phyloP scores from a whole-genome alignment of 768 basidiomycete species.

The Boletus patriciae region DNA sequence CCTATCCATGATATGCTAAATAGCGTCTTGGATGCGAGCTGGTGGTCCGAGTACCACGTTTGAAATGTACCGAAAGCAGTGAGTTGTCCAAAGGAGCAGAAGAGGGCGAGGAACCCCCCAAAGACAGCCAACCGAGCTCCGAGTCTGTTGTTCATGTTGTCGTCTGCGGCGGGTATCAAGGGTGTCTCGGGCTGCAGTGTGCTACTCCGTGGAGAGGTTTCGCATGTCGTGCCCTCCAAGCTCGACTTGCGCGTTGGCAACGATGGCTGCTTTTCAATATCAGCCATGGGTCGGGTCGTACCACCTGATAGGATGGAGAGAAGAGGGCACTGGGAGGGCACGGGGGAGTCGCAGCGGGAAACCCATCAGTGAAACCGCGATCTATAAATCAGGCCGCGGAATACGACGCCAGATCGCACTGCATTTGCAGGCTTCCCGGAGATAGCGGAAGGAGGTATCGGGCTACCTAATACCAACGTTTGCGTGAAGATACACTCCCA shows the following conservation, averaged over 20 bases:
- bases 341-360: constrained; percentile 12
- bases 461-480: constrained; percentile 13
- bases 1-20: constrained; percentile 73
- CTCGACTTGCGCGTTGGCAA: constrained; percentile 21
- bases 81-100: constrained; percentile 72
- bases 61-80: constrained; percentile 74
- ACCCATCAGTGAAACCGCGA: constrained; percentile 2
- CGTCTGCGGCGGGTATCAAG: constrained; percentile 11
- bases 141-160: constrained; percentile 7
- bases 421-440: constrained; percentile 25
- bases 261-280: constrained; percentile 31
- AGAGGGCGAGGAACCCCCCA: constrained; percentile 65
- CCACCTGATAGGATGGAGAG: constrained; percentile 1
- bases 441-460: constrained; percentile 23
- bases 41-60: constrained; percentile 62
- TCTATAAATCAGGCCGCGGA: constrained; percentile 29
- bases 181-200: constrained; percentile 23
- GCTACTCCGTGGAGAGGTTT: constrained; percentile 23
- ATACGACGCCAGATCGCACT: constrained; percentile 22
- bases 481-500: constrained; percentile 3
- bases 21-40: constrained; percentile 49
- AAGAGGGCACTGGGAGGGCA: constrained; percentile 18
- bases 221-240: constrained; percentile 19
- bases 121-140: constrained; percentile 51
- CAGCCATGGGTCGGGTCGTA: constrained; percentile 25